Base-by-base conservation (phyloP, 257 asterid genomes). In the Eucommia ulmoides region DNA sequence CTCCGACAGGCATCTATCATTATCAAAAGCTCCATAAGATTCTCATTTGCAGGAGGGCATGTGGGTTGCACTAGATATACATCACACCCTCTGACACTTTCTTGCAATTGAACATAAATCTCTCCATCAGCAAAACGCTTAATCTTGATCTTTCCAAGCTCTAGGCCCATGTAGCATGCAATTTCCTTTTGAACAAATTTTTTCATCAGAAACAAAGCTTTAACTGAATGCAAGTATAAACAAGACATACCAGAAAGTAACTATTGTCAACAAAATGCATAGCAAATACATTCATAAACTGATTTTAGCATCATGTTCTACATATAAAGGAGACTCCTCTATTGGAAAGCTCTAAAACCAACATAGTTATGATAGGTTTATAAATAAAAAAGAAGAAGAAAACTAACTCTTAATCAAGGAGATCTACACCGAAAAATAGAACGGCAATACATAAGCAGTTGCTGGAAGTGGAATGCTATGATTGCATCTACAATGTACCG, bases 1-100 rank as follows among this genome's bases (percentile, higher is more conserved):
- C 94, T 65, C 58, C 89, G 80, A 73, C 94, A 82, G 38, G 94
- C 94, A 76, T 82, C 94, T 59, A 82, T 79, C 94, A 79, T 82
- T 62, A 82, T 70, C 71, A 65, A 61, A 62, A 82, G 83, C 75
- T 82, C 94, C 89, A 82, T 76, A 41, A 82, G 81, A 70, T 82
- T 79, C 61, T 82, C 94, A 72, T 82, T 82, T 22, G 85, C 94
- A 25, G 94, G 94, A 48, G 94, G 94, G 38, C 86, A 76, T 16
- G 94, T 79, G 23, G 94, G 94, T 56, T 82, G 94, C 62, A 82
- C 83, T 47, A 82, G 81, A 59, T 67, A 82, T 25, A 82, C 89
- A 59, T 82, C 93, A 58, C 93, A 82, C 48, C 93, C 93, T 54
- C 93, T 66, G 24, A 82, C 93, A 72, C 94, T 82, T 69, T 82